Conservation (phyloP, 106 monocot species). For the Dendrobium nobile region DNA sequence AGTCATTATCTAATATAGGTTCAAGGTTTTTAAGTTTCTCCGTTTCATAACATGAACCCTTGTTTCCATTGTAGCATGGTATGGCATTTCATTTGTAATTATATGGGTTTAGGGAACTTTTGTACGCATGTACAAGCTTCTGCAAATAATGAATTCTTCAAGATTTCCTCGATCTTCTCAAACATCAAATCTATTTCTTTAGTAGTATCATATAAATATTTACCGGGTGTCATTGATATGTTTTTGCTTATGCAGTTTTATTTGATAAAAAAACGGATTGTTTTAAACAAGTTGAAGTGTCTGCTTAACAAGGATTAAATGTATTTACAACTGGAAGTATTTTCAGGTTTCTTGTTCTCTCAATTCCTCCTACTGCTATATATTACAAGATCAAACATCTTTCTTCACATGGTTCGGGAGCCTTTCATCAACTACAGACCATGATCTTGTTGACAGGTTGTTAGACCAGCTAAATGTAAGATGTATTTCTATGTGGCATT, state of each 20-base stretch:
- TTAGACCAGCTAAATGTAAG: conserved; percentile 15
- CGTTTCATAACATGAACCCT: too few relatives aligned
- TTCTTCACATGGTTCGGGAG: conserved; percentile 15
- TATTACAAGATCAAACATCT: conserved; percentile 9
- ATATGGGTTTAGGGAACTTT: neutral
- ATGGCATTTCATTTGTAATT: neutral
- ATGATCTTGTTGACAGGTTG: conserved; percentile 13
- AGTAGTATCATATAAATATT: neutral
- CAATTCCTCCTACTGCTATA: conserved; percentile 22
- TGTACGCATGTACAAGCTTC: neutral
- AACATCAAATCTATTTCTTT: neutral
- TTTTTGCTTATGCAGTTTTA: neutral
- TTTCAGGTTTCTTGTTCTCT: conserved; percentile 23
- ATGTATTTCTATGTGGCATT: neutral
- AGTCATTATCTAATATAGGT: too few relatives aligned
- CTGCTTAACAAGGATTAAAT: too few relatives aligned
- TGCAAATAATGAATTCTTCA: neutral
- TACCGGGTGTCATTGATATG: neutral
- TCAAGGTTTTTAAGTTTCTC: too few relatives aligned
- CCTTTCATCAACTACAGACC: conserved; percentile 8
- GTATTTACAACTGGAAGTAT: neutral
- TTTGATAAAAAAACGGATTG: neutral
- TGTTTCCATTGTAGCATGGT: neutral
- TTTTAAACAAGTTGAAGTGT: neutral
- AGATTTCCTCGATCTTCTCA: neutral